Base-by-base conservation (phyloP, 2,329 filamentous ascomycete species). In the Aspergillus ustus region DNA sequence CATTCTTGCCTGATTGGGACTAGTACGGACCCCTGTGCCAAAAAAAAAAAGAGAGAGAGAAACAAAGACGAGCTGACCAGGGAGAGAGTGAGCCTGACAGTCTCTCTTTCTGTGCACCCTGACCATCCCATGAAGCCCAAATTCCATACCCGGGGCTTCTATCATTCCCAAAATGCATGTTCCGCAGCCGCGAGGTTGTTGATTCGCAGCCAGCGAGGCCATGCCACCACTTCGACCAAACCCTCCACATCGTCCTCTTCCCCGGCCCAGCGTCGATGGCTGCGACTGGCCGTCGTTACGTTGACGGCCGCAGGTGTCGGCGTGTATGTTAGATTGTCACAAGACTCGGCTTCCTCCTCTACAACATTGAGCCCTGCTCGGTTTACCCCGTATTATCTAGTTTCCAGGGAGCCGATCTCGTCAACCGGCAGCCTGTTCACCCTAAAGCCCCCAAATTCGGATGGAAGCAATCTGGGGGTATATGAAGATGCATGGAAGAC, bases 401-500 rank as follows among this genome's bases (percentile, higher is more conserved):
- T 79, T 15, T 77, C 78, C 4, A 77, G 75, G 63, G 75, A 80
- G 40, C 75, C 74, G 2, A 75, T 82, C 6, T 82, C 81, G 7
- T 73, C 80, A n/a, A 81, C 78, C 5, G 78, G 79, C 60, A 79
- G 77, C 66, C 74, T 82, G 19, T 81, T 83, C 69, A 79, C 75
- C 15, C 69, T 83, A 13, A 73, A 74, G 34, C 77, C 79, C 9
- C 69, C 70, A 22, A 66, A 70, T 54, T 70, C 65, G 43, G 74
- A 68, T 59, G 66, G 63, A 57, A 66, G 59, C 62, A 78, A 77
- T 48, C 69, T 68, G 48, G 73, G 75, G 29, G 71, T 78, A 43
- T 82, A 84, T 60, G 70, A 75, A 4, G 68, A 78, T 11, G 82
- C 82, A 25, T 89, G 87, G 85, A 76, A 77, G 48, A 82, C 85